These are phyloP conservation scores for Leccinum imitatum DNA, from an alignment of 768 basidiomycete genomes.

Conservation along the genomic window DNA sequence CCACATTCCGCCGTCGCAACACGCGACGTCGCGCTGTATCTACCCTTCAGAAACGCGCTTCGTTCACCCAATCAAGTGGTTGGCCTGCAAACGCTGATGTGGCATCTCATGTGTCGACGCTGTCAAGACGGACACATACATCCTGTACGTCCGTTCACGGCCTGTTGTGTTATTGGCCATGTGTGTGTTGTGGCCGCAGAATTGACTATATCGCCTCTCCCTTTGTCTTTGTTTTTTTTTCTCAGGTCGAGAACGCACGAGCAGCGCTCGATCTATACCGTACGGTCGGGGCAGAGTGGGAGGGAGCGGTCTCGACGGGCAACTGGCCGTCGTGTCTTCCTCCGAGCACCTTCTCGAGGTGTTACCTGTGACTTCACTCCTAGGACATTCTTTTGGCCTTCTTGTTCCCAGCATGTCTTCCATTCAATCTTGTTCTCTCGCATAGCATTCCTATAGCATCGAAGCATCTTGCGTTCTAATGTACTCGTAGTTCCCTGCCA, in stretches of 20 bases:
- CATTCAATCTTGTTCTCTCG: slow-evolving; percentile 4
- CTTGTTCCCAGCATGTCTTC: slow-evolving; percentile 10
- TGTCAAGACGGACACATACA: slow-evolving; percentile 72
- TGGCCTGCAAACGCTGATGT: slow-evolving; percentile 76
- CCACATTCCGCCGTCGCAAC: slow-evolving; percentile 77
- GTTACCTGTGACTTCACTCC: slow-evolving; percentile 51
- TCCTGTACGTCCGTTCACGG: slow-evolving; percentile 51
- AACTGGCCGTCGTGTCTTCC: slow-evolving; percentile 79
- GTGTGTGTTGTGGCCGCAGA: background rate
- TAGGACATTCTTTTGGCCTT: slow-evolving; percentile 10
- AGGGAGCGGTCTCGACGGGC: slow-evolving; percentile 51
- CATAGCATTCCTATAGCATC: slow-evolving; percentile 8
- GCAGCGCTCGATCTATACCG: slow-evolving; percentile 52
- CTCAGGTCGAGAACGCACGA: slow-evolving; percentile 76
- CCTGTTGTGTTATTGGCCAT: background rate
- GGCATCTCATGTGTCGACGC: slow-evolving; percentile 78
- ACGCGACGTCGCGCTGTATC: slow-evolving; percentile 77
- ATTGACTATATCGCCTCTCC: slow-evolving; percentile 5
- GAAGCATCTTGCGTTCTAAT: slow-evolving; percentile 24
- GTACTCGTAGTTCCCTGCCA: slow-evolving; percentile 16
- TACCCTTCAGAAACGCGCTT: slow-evolving; percentile 75
- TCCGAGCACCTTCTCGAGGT: slow-evolving; percentile 77
- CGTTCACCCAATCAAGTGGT: slow-evolving; percentile 64
- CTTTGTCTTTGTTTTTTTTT: background rate
- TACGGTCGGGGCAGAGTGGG: slow-evolving; percentile 66